phyloP scores from a whole-genome alignment of 2,329 filamentous ascomycete species.

The Aspergillus cejpii region DNA sequence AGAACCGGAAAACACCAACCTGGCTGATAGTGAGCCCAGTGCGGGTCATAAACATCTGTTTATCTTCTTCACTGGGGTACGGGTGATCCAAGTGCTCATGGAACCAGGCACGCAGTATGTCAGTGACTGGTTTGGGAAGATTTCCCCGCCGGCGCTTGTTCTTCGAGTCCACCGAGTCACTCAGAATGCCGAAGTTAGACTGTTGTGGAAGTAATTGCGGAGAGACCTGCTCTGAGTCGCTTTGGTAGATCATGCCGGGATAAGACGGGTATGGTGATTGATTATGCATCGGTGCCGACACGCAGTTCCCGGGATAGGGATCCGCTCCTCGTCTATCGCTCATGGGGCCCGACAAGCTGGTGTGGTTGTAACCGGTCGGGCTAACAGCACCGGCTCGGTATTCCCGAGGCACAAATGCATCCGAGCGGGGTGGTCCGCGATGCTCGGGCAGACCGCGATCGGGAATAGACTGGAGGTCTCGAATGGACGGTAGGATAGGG shows the following conservation, averaged over 20 bases:
- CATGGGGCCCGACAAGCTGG: constrained; percentile 17
- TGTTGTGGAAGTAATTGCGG: constrained; percentile 27
- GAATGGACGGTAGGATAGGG: constrained; percentile 34
- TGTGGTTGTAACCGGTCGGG: constrained; percentile 8
- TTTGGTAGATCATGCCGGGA: constrained; percentile 24
- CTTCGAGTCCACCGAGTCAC: constrained; percentile 34
- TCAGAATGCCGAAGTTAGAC: constrained; percentile 36
- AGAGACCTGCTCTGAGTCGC: constrained; percentile 30
- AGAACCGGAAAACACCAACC: constrained; percentile 26
- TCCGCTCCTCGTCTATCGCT: constrained; percentile 22
- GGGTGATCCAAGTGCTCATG: constrained; percentile 68
- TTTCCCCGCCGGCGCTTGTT: constrained; percentile 65
- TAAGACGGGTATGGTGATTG: constrained; percentile 25
- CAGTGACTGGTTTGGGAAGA: constrained; percentile 81
- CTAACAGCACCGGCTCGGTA: constrained; percentile 15
- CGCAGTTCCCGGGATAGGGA: constrained; percentile 15
- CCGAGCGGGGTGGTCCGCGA: constrained; percentile 22
- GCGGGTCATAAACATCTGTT: constrained; percentile 68
- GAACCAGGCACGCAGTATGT: constrained; percentile 75
- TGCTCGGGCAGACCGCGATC: constrained; percentile 26
- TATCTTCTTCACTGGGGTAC: constrained; percentile 83
- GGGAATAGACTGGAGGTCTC: constrained; percentile 31
- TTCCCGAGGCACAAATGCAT: constrained; percentile 23
- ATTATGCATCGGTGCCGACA: constrained; percentile 21
- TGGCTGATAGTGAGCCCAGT: constrained; percentile 71